phyloP scores from a whole-genome alignment of 768 basidiomycete genomes.

The Phylloporus scabripes region DNA sequence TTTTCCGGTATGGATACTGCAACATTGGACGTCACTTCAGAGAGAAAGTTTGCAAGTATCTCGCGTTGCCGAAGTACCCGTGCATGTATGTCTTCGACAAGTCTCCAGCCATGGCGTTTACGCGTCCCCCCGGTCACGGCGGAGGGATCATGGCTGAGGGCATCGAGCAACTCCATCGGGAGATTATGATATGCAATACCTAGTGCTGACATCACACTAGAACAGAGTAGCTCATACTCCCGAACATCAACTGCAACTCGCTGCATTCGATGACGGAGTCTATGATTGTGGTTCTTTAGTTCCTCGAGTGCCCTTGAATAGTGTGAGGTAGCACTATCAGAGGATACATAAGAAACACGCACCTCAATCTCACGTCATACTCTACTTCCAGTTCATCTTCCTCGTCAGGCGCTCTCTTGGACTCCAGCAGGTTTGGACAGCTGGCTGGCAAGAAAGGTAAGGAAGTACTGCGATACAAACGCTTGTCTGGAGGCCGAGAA shows the following conservation, averaged over 20 bases:
- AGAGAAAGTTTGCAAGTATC: constrained; percentile 45
- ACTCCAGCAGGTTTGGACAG: constrained; percentile 29
- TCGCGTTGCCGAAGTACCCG: constrained; percentile 59
- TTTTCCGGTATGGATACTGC: constrained; percentile 27
- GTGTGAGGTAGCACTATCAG: not conserved
- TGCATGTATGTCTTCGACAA: constrained; percentile 69
- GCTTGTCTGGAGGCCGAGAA: constrained; percentile 3
- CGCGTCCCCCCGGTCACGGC: constrained; percentile 66
- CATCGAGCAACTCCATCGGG: constrained; percentile 64
- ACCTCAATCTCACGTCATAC: constrained; percentile 42
- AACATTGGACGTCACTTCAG: constrained; percentile 6
- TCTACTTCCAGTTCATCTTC: constrained; percentile 42
- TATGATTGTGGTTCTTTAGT: constrained; percentile 54
- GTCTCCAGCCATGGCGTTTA: constrained; percentile 57
- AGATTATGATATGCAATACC: constrained; percentile 45
- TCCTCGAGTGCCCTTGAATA: constrained; percentile 53
- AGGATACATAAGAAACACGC: constrained; percentile 4
- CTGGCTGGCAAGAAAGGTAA: constrained; percentile 26
- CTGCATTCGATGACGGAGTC: constrained; percentile 64
- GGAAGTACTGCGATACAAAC: constrained; percentile 32
- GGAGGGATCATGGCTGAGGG: constrained; percentile 72
- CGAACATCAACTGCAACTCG: constrained; percentile 55
- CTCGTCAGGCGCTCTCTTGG: constrained; percentile 41
- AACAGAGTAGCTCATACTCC: constrained; percentile 61
- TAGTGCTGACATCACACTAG: constrained; percentile 43